Evolutionary conservation across 2,329 filamentous ascomycete species (phyloP).

Genomic region (Aspergillus sp.): DNA sequence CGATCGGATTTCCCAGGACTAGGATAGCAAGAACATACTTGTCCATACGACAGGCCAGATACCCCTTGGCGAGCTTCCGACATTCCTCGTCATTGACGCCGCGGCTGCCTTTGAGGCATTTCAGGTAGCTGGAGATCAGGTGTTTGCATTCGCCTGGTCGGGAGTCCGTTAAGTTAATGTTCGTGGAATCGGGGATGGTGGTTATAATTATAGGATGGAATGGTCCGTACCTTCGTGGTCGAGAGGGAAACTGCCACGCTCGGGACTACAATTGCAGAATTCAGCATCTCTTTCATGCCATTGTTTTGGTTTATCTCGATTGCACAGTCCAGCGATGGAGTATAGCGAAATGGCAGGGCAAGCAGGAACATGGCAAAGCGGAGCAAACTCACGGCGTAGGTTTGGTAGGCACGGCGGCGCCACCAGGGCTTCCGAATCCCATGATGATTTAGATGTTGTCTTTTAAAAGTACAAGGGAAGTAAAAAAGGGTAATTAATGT

Average conservation of each 20-base stretch:
- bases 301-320: neutral
- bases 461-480: neutral
- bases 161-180: neutral
- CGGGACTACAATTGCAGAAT: constrained; percentile 59
- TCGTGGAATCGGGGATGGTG: neutral
- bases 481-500: neutral
- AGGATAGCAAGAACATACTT: constrained; percentile 58
- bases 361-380: neutral
- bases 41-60: constrained; percentile 92
- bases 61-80: constrained; percentile 80
- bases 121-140: constrained; percentile 80
- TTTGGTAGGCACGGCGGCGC: constrained; percentile 62
- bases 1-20: neutral
- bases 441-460: constrained; percentile 20
- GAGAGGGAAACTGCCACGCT: constrained; percentile 92
- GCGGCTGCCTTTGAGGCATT: constrained; percentile 78
- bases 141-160: constrained; percentile 78
- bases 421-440: constrained; percentile 71
- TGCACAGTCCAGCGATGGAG: neutral
- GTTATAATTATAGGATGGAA: neutral
- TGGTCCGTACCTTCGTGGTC: constrained; percentile 73
- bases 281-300: neutral
- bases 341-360: neutral
- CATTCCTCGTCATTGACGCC: constrained; percentile 87
- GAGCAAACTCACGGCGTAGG: constrained; percentile 64